Evolutionary conservation across 352 stramenopile species (phyloP).

Genomic region (Chrysophaeum taylorii): DNA sequence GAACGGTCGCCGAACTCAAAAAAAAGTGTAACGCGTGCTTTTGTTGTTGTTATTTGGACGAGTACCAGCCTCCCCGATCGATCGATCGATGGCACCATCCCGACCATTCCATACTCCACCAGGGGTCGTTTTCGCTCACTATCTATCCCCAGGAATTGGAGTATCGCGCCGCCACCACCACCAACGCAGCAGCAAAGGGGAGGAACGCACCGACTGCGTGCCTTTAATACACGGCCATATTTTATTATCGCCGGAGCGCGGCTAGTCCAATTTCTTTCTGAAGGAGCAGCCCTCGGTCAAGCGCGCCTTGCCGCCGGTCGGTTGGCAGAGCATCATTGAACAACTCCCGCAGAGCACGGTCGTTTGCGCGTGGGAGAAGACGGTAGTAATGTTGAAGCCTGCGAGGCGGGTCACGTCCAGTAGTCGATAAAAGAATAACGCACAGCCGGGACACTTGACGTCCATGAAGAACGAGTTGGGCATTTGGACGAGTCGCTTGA

Average conservation of each 20-base stretch:
- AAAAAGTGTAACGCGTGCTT: too few species aligned
- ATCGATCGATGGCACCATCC: too few species aligned
- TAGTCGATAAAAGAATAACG: constrained; percentile 34
- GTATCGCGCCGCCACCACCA: too few species aligned
- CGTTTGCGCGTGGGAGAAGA: constrained; percentile 97
- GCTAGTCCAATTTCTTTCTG: constrained; percentile 98
- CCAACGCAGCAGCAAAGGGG: too few species aligned
- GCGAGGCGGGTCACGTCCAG: constrained; percentile 99
- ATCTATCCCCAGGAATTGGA: too few species aligned
- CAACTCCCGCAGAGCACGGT: constrained; percentile 90
- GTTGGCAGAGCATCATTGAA: constrained; percentile 96
- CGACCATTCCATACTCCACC: too few species aligned
- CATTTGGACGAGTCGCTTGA: constrained; percentile 96
- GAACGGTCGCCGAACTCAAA: too few species aligned
- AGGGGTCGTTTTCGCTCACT: too few species aligned
- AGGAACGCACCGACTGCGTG: too few species aligned
- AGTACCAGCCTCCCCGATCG: too few species aligned
- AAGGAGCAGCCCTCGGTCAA: constrained; percentile 98
- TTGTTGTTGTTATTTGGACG: too few species aligned
- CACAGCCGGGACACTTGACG: background rate
- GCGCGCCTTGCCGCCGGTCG: constrained; percentile 90
- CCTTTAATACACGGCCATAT: too few species aligned
- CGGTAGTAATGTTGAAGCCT: constrained; percentile 99
- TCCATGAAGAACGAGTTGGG: constrained; percentile 90
- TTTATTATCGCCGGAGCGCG: background rate